These are phyloP conservation scores for Henckelia pumila DNA, from an alignment of 257 asterid species.

Conservation along the genomic window DNA sequence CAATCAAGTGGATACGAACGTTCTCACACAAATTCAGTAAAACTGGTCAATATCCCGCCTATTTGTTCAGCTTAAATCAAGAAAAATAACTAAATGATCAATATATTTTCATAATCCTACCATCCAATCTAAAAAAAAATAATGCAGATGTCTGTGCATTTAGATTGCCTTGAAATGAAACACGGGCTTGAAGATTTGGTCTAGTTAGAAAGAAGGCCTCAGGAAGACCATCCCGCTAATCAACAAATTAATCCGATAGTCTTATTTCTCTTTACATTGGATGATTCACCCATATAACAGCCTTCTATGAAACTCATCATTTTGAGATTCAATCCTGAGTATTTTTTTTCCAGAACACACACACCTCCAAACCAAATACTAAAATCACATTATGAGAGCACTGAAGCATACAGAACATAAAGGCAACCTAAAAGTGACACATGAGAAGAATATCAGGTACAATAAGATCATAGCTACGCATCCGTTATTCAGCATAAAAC, in stretches of 20 bases:
- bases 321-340: neutral
- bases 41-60: neutral
- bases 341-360: too few relatives aligned
- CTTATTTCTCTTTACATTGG: neutral
- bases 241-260: neutral
- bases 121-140: neutral
- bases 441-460: neutral
- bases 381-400: neutral
- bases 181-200: neutral
- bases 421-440: neutral
- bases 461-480: neutral
- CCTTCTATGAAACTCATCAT: neutral
- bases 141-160: neutral
- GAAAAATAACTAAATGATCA: too few relatives aligned
- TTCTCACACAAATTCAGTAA: neutral
- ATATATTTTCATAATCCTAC: neutral
- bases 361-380: neutral
- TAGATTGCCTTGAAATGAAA: neutral
- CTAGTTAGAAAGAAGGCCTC: neutral
- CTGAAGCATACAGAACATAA: too few relatives aligned
- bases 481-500: neutral
- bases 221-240: too few relatives aligned
- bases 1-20: neutral
- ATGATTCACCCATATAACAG: too few relatives aligned
- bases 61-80: neutral